Base-by-base conservation (phyloP, 2,329 filamentous ascomycete genomes). In the Beauveria brongniartii region DNA sequence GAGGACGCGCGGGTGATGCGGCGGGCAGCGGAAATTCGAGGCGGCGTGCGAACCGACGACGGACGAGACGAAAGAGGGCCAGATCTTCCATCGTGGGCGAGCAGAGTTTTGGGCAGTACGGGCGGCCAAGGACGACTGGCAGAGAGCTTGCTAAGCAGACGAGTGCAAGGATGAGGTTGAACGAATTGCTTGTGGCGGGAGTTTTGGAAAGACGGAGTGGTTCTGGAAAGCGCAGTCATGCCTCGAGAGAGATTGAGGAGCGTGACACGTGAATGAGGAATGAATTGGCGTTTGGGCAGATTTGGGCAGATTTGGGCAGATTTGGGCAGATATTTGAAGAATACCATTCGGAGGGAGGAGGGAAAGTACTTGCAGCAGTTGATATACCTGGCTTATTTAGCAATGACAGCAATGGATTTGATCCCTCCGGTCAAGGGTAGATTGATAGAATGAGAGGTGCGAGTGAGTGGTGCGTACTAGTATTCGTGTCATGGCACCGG, bases 1-100 rank as follows among this genome's bases (percentile, higher is more conserved):
- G 70, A 73, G 34, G 73, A 74, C 48, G 63, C 70, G 44, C 67
- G 68, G 53, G 70, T 72, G 18, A 70, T 76, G 69, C 67, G 67
- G 46, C 70, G 71, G 59, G 69, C 71, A 34, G 70, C 69, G 22
- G 67, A 70, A 52, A 69, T 70, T 59, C 68, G 61, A 63, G 65
- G 65, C 34, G 40, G 30, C 50, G 50, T 18, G 7, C 50, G 50
- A 34, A 26, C 5, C 22, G 14, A 24, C 22, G 22, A 24, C 22
- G 34, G 14, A 50, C 53, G 53, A 44, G 18, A 37, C 30, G 50
- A 44, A 9, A 22, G 63, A 66, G 18, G 54, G 55, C 14, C 62
- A 44, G 68, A 66, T 43, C 65, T 73, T 30, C 72, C 73, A 9
- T 55, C 62, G 14, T 74, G 72, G 72, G 72, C 72, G 37, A 72